Conservation (phyloP, 768 basidiomycete species). For the Dictyophora rubrovolvata region DNA sequence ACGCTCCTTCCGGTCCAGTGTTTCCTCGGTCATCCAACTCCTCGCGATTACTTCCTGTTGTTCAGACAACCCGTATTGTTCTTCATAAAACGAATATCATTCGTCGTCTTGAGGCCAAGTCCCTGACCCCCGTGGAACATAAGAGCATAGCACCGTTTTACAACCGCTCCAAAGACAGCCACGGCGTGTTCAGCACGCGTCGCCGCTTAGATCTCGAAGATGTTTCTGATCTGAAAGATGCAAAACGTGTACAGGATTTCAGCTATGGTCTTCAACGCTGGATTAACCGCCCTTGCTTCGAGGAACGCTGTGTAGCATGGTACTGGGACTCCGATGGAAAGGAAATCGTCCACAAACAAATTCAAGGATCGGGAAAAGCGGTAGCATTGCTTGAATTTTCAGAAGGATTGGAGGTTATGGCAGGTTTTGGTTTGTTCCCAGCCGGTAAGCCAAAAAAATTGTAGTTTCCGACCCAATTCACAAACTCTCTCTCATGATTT, state of each 20-base stretch:
- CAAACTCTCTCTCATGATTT: constrained; percentile 9
- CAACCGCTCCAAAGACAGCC: constrained; percentile 24
- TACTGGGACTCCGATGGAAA: constrained; percentile 25
- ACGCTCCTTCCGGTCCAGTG: constrained; percentile 24
- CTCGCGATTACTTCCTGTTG: constrained; percentile 25
- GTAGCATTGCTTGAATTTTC: constrained; percentile 69
- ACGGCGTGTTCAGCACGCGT: constrained; percentile 13
- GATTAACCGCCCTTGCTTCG: constrained; percentile 66
- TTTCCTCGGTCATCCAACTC: constrained; percentile 53
- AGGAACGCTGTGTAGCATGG: constrained; percentile 56
- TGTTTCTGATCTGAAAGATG: constrained; percentile 7
- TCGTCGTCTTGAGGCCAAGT: constrained; percentile 29
- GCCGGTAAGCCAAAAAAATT: constrained; percentile 15
- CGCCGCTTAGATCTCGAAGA: constrained; percentile 16
- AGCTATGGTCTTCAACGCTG: constrained; percentile 58
- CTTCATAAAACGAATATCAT: constrained; percentile 45
- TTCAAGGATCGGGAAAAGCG: constrained; percentile 41
- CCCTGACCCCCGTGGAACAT: constrained; percentile 31
- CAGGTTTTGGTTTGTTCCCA: constrained; percentile 31
- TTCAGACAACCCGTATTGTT: constrained; percentile 32
- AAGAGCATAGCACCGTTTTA: constrained; percentile 36
- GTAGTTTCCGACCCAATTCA: background rate
- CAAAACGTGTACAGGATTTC: constrained; percentile 11
- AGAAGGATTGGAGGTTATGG: constrained; percentile 52
- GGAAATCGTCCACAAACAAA: constrained; percentile 24